These are phyloP conservation scores for Stagonosporopsis tanaceti DNA, from an alignment of 2,329 filamentous ascomycete species.

Conservation along the genomic window DNA sequence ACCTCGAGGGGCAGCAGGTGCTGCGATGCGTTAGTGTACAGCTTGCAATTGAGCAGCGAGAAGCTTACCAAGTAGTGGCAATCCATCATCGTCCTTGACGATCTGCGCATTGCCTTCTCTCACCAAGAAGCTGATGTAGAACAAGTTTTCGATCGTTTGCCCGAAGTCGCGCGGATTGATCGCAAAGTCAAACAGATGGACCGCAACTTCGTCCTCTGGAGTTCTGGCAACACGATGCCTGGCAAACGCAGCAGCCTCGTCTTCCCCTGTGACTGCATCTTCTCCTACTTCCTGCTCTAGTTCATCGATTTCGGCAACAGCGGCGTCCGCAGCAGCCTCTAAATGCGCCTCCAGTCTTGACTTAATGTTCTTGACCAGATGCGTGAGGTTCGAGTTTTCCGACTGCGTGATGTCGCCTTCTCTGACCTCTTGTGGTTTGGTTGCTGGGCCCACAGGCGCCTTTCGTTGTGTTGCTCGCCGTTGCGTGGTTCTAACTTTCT, in stretches of 20 bases:
- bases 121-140: slow-evolving; percentile 94
- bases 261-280: slow-evolving; percentile 38
- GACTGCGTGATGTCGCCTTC: slow-evolving; percentile 75
- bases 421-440: slow-evolving; percentile 77
- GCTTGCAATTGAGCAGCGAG: background rate
- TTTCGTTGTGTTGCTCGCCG: slow-evolving; percentile 75
- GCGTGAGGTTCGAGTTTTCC: slow-evolving; percentile 82
- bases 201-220: slow-evolving; percentile 64
- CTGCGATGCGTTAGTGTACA: slow-evolving; percentile 31
- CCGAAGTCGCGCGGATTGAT: slow-evolving; percentile 91
- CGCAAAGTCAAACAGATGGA: slow-evolving; percentile 85
- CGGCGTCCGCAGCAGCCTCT: slow-evolving; percentile 48
- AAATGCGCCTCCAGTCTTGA: slow-evolving; percentile 62
- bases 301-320: slow-evolving; percentile 48
- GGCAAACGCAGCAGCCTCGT: slow-evolving; percentile 64
- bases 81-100: slow-evolving; percentile 72
- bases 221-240: slow-evolving; percentile 68
- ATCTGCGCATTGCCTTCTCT: slow-evolving; percentile 82
- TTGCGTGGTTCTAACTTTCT: slow-evolving; percentile 74
- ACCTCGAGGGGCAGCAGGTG: slow-evolving; percentile 56
- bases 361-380: slow-evolving; percentile 78
- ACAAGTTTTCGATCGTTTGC: slow-evolving; percentile 95
- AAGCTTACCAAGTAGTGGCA: slow-evolving; percentile 81
- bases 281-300: slow-evolving; percentile 33
- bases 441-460: slow-evolving; percentile 72